Conservation (phyloP, 2,329 filamentous ascomycete genomes). For the Cyphellophora attinorum region DNA sequence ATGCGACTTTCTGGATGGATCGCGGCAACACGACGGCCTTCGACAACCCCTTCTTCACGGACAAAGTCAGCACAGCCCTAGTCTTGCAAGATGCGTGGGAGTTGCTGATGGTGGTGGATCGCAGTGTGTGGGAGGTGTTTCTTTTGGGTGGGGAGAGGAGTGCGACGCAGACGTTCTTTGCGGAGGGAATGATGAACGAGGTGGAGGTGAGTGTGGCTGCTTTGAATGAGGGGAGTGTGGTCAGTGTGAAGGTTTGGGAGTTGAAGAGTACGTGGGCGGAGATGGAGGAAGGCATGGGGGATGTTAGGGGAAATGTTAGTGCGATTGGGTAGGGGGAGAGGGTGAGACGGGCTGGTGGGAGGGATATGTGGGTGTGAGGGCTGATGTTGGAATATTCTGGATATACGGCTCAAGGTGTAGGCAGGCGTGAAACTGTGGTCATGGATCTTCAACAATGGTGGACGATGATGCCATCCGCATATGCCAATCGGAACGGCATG, state of each 20-base stretch:
- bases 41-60: slow-evolving; percentile 46
- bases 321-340: neutral
- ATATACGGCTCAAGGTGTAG: too few relatives aligned
- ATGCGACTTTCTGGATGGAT: slow-evolving; percentile 42
- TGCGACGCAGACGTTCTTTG: slow-evolving; percentile 44
- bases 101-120: slow-evolving; percentile 44
- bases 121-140: slow-evolving; percentile 47
- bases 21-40: slow-evolving; percentile 41
- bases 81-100: slow-evolving; percentile 25
- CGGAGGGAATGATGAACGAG: slow-evolving; percentile 20
- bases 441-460: too few relatives aligned
- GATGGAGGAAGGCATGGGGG: neutral
- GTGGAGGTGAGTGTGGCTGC: neutral
- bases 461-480: too few relatives aligned
- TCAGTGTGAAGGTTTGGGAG: slow-evolving; percentile 1
- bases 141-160: slow-evolving; percentile 41
- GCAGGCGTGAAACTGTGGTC: too few relatives aligned
- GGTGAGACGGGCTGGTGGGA: neutral
- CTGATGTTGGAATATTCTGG: too few relatives aligned
- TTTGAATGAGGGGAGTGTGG: neutral
- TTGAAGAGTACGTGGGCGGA: slow-evolving; percentile 1
- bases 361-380: too few relatives aligned
- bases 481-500: too few relatives aligned
- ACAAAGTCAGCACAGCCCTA: slow-evolving; percentile 38
- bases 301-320: neutral